Conservation (phyloP, 495 filamentous ascomycete genomes). For the Peziza echinospora region DNA sequence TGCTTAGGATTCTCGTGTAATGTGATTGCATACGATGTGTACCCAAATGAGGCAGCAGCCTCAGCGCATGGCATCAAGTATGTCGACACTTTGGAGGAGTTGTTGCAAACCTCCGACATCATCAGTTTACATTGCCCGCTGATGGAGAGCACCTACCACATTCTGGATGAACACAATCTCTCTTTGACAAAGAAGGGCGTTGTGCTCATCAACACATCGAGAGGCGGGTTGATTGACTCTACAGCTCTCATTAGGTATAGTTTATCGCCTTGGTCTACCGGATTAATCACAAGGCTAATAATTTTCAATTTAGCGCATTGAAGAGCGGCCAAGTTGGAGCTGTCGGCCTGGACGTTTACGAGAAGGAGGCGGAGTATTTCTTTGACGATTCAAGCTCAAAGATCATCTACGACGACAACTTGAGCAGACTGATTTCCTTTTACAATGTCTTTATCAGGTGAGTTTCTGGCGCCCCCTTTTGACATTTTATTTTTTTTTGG, state of each 20-base stretch:
- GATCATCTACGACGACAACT: constrained; percentile 45
- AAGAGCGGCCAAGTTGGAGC: constrained; percentile 34
- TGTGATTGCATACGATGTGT: constrained; percentile 38
- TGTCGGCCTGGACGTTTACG: constrained; percentile 37
- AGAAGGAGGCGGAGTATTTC: constrained; percentile 33
- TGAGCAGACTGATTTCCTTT: constrained; percentile 48
- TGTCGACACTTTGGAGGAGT: constrained; percentile 27
- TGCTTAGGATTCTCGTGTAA: constrained; percentile 36
- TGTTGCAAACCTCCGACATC: constrained; percentile 36
- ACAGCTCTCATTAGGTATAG: constrained; percentile 29
- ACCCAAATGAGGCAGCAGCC: constrained; percentile 25
- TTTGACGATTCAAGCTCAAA: constrained; percentile 44
- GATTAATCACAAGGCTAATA: not conserved
- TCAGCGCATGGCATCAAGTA: constrained; percentile 29
- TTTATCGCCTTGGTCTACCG: not conserved
- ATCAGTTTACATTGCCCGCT: constrained; percentile 46
- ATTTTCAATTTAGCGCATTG: constrained; percentile 23
- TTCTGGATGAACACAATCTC: constrained; percentile 36
- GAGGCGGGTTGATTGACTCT: constrained; percentile 41
- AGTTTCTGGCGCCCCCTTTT: no score
- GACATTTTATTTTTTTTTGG: no score
- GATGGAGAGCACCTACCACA: constrained; percentile 33
- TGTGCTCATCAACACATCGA: constrained; percentile 43
- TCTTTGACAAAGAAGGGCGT: constrained; percentile 35
- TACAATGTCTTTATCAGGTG: constrained; percentile 40